These are phyloP conservation scores for Suaeda aralocaspica DNA, from an alignment of 148 eudicot genomes.

Conservation along the genomic window DNA sequence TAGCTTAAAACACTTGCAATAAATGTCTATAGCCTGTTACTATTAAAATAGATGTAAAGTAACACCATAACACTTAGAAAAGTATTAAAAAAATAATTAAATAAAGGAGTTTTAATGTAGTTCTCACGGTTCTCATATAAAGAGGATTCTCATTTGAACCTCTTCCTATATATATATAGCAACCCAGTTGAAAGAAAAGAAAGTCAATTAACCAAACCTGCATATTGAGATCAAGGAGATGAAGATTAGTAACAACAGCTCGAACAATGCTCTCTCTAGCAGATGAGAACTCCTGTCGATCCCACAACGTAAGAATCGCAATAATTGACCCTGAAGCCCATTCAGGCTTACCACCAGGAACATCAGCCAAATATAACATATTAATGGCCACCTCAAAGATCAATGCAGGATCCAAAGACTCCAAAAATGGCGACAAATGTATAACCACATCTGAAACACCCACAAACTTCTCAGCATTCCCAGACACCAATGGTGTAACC, in stretches of 20 bases:
- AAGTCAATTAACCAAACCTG: slow-evolving; percentile 45
- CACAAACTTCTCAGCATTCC: slow-evolving; percentile 80
- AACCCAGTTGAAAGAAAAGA: not conserved
- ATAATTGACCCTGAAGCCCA: slow-evolving; percentile 92
- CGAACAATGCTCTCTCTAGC: slow-evolving; percentile 93
- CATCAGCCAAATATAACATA: slow-evolving; percentile 96
- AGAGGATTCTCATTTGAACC: no score
- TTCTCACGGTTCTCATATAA: slow-evolving; percentile 90
- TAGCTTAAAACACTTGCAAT: no score
- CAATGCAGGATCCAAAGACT: slow-evolving; percentile 83
- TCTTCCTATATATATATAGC: no score
- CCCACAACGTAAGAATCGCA: slow-evolving; percentile 97
- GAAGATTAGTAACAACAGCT: slow-evolving; percentile 93
- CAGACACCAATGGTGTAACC: slow-evolving; percentile 27
- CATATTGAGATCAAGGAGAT: slow-evolving; percentile 94
- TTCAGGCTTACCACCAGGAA: slow-evolving; percentile 96
- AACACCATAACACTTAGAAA: slow-evolving; percentile 94
- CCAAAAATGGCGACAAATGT: slow-evolving; percentile 81
- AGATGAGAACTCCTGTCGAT: slow-evolving; percentile 92
- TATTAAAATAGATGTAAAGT: slow-evolving; percentile 88
- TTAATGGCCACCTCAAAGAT: slow-evolving; percentile 92
- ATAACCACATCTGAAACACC: slow-evolving; percentile 96
- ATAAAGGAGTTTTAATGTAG: no score
- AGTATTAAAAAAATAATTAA: no score
- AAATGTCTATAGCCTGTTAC: slow-evolving; percentile 61